A percentile compares a stretch with the other conserved stretches of the same genome.
These are phyloP conservation scores for Bolboschoenus planiculmis DNA, from an alignment of 176 grass and related monocot species.

Conservation along the genomic window DNA sequence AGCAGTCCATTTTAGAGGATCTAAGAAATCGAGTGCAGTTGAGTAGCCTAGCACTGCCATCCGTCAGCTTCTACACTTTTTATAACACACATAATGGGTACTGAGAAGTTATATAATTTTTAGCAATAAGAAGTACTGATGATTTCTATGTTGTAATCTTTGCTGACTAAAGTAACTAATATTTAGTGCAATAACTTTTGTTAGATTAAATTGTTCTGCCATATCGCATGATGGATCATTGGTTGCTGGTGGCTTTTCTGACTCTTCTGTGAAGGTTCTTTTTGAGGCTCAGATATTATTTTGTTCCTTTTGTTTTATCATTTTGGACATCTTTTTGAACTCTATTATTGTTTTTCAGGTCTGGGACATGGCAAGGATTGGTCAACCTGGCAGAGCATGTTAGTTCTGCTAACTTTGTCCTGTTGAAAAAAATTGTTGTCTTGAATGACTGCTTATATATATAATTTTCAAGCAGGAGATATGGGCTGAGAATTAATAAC, in stretches of 20 bases:
- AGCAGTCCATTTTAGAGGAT: conserved; percentile 76
- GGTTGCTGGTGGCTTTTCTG: conserved; percentile 96
- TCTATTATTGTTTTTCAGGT: conserved; percentile 41
- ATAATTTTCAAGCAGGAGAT: not conserved
- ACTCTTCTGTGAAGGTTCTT: conserved; percentile 89
- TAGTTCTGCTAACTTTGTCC: conserved; percentile 27
- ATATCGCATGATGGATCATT: conserved; percentile 92
- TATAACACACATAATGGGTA: conserved; percentile 97
- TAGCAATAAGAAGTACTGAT: not conserved
- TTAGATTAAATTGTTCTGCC: conserved; percentile 89
- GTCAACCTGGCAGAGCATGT: conserved; percentile 65
- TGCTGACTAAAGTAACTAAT: not conserved
- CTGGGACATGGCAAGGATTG: conserved; percentile 98
- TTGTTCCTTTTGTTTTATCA: not conserved
- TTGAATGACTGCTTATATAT: not conserved
- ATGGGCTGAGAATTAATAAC: not conserved
- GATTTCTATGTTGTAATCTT: conserved; percentile 7
- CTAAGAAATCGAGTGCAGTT: conserved; percentile 74
- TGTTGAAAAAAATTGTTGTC: not conserved
- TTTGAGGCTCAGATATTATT: conserved; percentile 7
- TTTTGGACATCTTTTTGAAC: conserved; percentile 5
- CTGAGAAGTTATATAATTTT: conserved; percentile 22
- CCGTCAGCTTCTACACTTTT: conserved; percentile 97
- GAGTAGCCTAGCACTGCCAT: conserved; percentile 72
- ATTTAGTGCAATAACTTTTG: conserved; percentile 11